Percentiles rank a stretch among this genome's conserved stretches.
Evolutionary conservation across 805 yeast genomes (phyloP).

Genomic region (Dipodascopsis tothii): DNA sequence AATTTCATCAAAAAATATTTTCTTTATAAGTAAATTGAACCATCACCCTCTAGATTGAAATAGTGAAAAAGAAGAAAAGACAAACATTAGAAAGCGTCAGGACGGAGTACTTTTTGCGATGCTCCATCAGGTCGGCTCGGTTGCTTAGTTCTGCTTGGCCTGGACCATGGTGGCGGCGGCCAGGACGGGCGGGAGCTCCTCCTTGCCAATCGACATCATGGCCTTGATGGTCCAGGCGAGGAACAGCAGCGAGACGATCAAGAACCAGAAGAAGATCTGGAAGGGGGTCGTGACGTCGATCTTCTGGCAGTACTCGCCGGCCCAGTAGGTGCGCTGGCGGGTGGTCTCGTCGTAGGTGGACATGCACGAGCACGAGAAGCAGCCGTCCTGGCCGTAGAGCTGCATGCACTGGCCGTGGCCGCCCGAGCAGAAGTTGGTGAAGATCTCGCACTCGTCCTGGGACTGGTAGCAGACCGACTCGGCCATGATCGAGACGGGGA

Average conservation of each 20-base stretch:
- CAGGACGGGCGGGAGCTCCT: slow-evolving; percentile 56
- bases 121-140: neutral
- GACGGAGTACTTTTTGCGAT: neutral
- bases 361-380: slow-evolving; percentile 33
- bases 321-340: slow-evolving; percentile 33
- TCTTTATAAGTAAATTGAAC: neutral
- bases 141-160: slow-evolving; percentile 9
- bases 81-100: neutral
- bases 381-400: slow-evolving; percentile 24
- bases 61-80: slow-evolving; percentile 1
- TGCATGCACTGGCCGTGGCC: slow-evolving; percentile 35
- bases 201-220: slow-evolving; percentile 44
- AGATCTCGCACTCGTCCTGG: slow-evolving; percentile 29
- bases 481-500: slow-evolving; percentile 22
- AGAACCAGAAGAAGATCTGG: slow-evolving; percentile 57
- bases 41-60: slow-evolving; percentile 5
- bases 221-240: slow-evolving; percentile 44
- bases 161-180: slow-evolving; percentile 42
- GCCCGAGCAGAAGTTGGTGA: slow-evolving; percentile 32
- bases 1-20: slow-evolving; percentile 2
- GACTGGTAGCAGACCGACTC: slow-evolving; percentile 23
- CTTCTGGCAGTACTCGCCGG: slow-evolving; percentile 52
- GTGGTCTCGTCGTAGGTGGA: slow-evolving; percentile 28
- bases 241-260: slow-evolving; percentile 32
- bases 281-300: slow-evolving; percentile 59